Evolutionary conservation across 225 moss, liverwort and hornwort species (phyloP), one percentile per base, ranked within the genome.

Genomic region (Physcomitrium patens): DNA sequence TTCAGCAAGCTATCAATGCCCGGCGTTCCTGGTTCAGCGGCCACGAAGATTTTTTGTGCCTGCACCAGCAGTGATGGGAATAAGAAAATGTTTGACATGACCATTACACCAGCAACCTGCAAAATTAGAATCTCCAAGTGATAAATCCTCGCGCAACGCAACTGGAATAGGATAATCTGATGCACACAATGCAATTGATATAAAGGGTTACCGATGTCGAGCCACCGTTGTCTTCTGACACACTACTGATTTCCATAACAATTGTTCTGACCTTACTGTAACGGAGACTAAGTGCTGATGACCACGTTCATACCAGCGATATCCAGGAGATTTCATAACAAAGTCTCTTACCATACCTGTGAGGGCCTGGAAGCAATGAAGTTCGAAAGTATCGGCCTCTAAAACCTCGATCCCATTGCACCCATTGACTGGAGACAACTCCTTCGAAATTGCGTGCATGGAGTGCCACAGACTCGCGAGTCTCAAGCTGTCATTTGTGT

Each of bases 391-490:
- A 61, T 93, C 89, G 26, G 82, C 93, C 70, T 93, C 90, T 42
- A 93, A 75, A 67, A 89, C 80, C 76, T 93, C 91, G 50, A 93
- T 78, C 63, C 91, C 93, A 11, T 86, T 89, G 85, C 92, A 93
- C 8, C 88, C 92, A 48, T 80, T 65, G 0, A 90, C 85, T 0
- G 93, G 91, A 12, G 93, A 93, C 5, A 93, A 84, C 74, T 90
- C 91, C 45, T 85, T 68, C 7, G 93, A 90, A 65, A 90, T 91
- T 10, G 90, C 93, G 71, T 93, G 93, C 91, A 93, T 91, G 17
- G 89, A 93, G 74, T 93, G 93, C 93, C 91, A 93, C 14, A 90
- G 86, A 89, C 90, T 90, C 60, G 93, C 93, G 19, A 90, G 78
- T 69, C 92, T 84, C 83, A 93, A 76, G 77, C 92, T 93, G 83